Percentiles rank a stretch among this genome's conserved stretches.
phyloP scores from a whole-genome alignment of 805 yeast genomes.

The Cyberlindnera mrakii region DNA sequence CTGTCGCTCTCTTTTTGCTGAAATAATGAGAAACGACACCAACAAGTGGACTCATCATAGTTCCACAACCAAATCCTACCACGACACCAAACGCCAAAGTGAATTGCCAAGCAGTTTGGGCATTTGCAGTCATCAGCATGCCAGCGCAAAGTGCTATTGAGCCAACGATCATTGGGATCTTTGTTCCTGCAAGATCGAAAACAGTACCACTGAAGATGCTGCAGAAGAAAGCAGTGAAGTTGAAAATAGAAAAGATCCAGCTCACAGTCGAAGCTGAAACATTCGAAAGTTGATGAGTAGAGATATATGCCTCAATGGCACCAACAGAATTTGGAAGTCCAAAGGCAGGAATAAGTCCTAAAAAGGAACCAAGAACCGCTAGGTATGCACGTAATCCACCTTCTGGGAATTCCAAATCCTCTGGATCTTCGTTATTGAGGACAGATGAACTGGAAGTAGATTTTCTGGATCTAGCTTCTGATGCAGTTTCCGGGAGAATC shows the following conservation, averaged over 20 bases:
- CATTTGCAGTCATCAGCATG: slow-evolving; percentile 36
- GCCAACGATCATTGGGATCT: slow-evolving; percentile 31
- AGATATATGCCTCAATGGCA: slow-evolving; percentile 52
- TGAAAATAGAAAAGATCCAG: slow-evolving; percentile 44
- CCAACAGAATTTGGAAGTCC: slow-evolving; percentile 56
- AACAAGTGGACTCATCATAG: slow-evolving; percentile 19
- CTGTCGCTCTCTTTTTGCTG: slow-evolving; percentile 34
- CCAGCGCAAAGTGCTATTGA: slow-evolving; percentile 35
- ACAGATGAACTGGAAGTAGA: too few species aligned
- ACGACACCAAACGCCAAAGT: slow-evolving; percentile 42
- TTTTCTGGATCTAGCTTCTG: too few species aligned
- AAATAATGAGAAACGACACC: slow-evolving; percentile 53
- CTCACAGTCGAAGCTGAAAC: slow-evolving; percentile 40
- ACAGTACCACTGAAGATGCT: slow-evolving; percentile 37
- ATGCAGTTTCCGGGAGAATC: too few species aligned
- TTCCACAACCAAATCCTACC: slow-evolving; percentile 35
- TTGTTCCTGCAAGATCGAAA: slow-evolving; percentile 40
- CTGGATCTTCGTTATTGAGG: background rate
- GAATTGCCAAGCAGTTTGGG: slow-evolving; percentile 25
- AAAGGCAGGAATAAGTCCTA: slow-evolving; percentile 45
- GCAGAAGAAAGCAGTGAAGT: slow-evolving; percentile 22
- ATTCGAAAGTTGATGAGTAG: slow-evolving; percentile 42
- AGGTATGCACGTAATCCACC: slow-evolving; percentile 49
- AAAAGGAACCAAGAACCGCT: slow-evolving; percentile 48
- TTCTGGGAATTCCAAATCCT: slow-evolving; percentile 36